A percentile compares a stretch with the other conserved stretches of the same genome.
Conservation (phyloP, 2,329 filamentous ascomycete species). For the Cordyceps pruinosa region DNA sequence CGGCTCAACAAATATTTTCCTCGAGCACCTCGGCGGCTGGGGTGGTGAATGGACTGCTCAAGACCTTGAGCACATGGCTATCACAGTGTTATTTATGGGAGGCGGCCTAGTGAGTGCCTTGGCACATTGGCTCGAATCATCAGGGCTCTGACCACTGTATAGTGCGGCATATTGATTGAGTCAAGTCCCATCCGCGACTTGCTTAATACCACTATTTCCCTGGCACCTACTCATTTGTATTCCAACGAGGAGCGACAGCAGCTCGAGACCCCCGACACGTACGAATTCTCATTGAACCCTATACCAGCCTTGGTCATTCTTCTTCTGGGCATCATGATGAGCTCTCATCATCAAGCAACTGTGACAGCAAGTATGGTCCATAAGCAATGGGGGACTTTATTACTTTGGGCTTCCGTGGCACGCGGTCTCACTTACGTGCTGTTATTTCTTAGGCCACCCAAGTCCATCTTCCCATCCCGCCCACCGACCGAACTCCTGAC, state of each 20-base stretch:
- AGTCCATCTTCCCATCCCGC: conserved; percentile 70
- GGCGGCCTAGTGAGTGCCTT: conserved; percentile 65
- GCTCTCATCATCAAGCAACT: conserved; percentile 75
- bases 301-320: conserved; percentile 82
- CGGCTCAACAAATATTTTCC: conserved; percentile 81
- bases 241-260: conserved; percentile 44
- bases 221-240: conserved; percentile 28
- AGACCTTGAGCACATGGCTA: conserved; percentile 87
- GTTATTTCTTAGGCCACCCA: conserved; percentile 72
- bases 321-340: conserved; percentile 90
- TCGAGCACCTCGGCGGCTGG: conserved; percentile 76
- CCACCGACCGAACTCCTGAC: conserved; percentile 87
- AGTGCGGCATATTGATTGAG: conserved; percentile 81
- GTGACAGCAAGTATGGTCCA: conserved; percentile 90
- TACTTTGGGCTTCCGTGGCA: conserved; percentile 73
- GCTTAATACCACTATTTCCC: conserved; percentile 47
- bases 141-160: not conserved
- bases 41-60: conserved; percentile 65
- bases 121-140: too few species aligned
- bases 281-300: conserved; percentile 75
- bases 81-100: conserved; percentile 88
- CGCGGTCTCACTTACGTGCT: conserved; percentile 74
- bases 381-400: conserved; percentile 83
- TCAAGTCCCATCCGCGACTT: conserved; percentile 62
- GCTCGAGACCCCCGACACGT: conserved; percentile 52